Percentiles rank a stretch among this genome's conserved stretches.
Conservation (phyloP, 768 basidiomycete genomes). For the Rhizopogon vesiculosus region DNA sequence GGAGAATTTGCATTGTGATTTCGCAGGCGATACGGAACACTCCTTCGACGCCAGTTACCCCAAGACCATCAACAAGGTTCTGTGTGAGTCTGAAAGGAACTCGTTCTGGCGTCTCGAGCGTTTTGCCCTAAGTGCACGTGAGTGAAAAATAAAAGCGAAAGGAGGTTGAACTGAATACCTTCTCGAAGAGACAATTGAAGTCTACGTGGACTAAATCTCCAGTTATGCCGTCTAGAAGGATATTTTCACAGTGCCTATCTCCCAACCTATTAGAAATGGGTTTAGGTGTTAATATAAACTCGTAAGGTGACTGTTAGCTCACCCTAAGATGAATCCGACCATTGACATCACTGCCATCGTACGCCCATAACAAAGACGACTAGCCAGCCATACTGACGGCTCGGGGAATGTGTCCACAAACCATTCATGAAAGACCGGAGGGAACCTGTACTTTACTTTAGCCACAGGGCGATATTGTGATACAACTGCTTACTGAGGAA, state of each 20-base stretch:
- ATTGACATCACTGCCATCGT: slow-evolving; percentile 98
- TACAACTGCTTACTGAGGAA: slow-evolving; percentile 45
- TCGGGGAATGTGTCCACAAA: slow-evolving; percentile 97
- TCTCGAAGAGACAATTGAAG: slow-evolving; percentile 97
- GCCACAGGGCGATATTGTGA: neutral
- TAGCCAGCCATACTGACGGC: slow-evolving; percentile 89
- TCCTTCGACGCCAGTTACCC: slow-evolving; percentile 92
- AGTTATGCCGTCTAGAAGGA: slow-evolving; percentile 80
- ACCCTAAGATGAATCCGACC: slow-evolving; percentile 97
- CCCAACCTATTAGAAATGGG: slow-evolving; percentile 60
- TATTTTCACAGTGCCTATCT: slow-evolving; percentile 96
- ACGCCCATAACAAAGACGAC: slow-evolving; percentile 79
- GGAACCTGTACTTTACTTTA: slow-evolving; percentile 41
- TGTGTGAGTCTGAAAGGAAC: slow-evolving; percentile 95
- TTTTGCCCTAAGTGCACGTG: slow-evolving; percentile 52
- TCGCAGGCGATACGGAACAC: slow-evolving; percentile 91
- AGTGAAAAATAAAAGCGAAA: neutral
- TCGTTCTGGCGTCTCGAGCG: slow-evolving; percentile 81
- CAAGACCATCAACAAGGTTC: slow-evolving; percentile 88
- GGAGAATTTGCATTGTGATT: slow-evolving; percentile 80
- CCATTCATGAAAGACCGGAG: slow-evolving; percentile 95
- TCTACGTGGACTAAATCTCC: slow-evolving; percentile 96
- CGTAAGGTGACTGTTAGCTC: neutral
- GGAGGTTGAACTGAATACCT: slow-evolving; percentile 40
- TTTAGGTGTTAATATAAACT: neutral